Evolutionary conservation across 106 monocot genomes (phyloP).

Genomic region (Posidonia australis): DNA sequence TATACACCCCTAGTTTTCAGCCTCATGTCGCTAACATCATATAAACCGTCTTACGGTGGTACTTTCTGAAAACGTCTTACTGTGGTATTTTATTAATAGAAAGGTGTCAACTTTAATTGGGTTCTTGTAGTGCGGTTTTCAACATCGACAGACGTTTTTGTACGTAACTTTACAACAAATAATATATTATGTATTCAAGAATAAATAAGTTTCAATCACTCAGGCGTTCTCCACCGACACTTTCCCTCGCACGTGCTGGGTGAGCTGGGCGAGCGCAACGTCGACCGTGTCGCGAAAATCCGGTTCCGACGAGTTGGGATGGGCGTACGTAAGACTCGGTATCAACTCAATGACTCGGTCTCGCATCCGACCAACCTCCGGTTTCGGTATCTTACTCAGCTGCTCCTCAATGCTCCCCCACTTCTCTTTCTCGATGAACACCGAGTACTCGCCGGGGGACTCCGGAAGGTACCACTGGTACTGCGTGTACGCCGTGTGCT

Average conservation of each 20-base stretch:
- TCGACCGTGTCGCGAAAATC: slow-evolving; percentile 68
- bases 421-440: slow-evolving; percentile 26
- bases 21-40: too few species aligned
- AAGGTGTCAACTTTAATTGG: too few species aligned
- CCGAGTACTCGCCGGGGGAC: slow-evolving; percentile 35
- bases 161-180: too few species aligned
- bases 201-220: too few species aligned
- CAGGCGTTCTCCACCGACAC: neutral
- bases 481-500: slow-evolving; percentile 62
- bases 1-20: too few species aligned
- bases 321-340: slow-evolving; percentile 38
- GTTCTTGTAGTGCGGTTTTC: too few species aligned
- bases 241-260: slow-evolving; percentile 14
- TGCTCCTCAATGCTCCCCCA: slow-evolving; percentile 33
- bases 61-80: too few species aligned
- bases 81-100: too few species aligned
- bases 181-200: too few species aligned
- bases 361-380: slow-evolving; percentile 19
- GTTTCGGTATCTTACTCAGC: slow-evolving; percentile 25
- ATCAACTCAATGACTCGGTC: slow-evolving; percentile 31
- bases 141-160: too few species aligned
- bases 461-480: slow-evolving; percentile 40
- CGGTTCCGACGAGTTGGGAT: slow-evolving; percentile 36
- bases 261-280: slow-evolving; percentile 38
- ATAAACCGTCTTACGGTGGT: too few species aligned